Conservation (phyloP, 2,329 filamentous ascomycete genomes). For the Diatrype stigma region DNA sequence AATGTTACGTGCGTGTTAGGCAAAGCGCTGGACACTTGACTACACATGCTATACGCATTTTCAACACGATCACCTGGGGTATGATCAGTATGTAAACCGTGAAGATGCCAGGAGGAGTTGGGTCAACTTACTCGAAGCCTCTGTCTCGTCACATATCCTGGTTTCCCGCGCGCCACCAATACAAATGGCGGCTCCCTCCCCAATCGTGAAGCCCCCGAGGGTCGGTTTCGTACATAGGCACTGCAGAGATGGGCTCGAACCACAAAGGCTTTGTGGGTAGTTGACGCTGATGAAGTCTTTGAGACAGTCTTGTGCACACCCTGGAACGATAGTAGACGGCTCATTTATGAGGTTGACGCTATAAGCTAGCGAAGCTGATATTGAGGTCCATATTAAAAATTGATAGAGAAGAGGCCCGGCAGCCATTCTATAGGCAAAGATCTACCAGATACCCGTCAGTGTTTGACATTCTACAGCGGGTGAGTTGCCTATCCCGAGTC, state of each 20-base stretch:
- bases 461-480: conserved; percentile 12
- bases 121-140: conserved; percentile 33
- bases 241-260: conserved; percentile 46
- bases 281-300: conserved; percentile 58
- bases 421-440: conserved; percentile 28
- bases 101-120: conserved; percentile 6
- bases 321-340: conserved; percentile 21
- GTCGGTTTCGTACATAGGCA: conserved; percentile 62
- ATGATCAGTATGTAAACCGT: conserved; percentile 14
- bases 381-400: conserved; percentile 24
- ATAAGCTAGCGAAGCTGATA: conserved; percentile 17
- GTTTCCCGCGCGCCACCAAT: conserved; percentile 49
- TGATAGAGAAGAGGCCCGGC: conserved; percentile 20
- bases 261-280: conserved; percentile 48
- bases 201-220: conserved; percentile 60
- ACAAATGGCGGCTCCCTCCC: conserved; percentile 68
- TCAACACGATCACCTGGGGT: conserved; percentile 11
- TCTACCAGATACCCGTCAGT: conserved; percentile 22
- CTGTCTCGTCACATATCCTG: conserved; percentile 47
- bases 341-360: conserved; percentile 20
- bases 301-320: conserved; percentile 47
- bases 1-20: conserved; percentile 56
- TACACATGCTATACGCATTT: conserved; percentile 56
- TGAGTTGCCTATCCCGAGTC: conserved; percentile 3
- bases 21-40: conserved; percentile 42